Base-by-base conservation (phyloP, 164 flowering plant genomes). In the Magnolia officinalis region DNA sequence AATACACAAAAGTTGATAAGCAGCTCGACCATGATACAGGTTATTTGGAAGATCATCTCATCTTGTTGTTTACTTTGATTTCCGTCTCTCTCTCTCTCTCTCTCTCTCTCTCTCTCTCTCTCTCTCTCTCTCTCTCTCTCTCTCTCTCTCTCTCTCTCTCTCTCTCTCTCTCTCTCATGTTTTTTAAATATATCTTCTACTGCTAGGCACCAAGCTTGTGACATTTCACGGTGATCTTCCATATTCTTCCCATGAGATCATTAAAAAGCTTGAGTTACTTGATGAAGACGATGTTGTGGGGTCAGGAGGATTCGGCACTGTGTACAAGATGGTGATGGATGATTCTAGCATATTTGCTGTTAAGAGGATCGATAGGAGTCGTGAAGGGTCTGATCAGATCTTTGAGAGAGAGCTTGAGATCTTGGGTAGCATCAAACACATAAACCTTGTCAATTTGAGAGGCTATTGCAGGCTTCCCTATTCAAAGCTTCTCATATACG, bases 161-260 rank as follows among this genome's bases (percentile, higher is more conserved):
- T 55, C 59, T 55, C 59, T 31, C 37, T 31, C 59, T 31, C 59
- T 55, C 59, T 16, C 59, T 9, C 11, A 16, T 55, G 61, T 11
- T 55, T 55, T 11, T 11, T 11, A 65, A 70, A 20, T 52, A 67
- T 80, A 58, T 18, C 16, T 61, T 50, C 63, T 59, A 20, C 20
- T 61, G 21, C 21, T 75, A 95, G 99, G 92, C 67, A 81, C 94
- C 78, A 92, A 92, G 83, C 92, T 96, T 63, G 84, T 94, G 8
- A 92, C 97, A 29, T 96, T 96, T 83, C 97, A 92, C 59, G 99
- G 99, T 7, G 93, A 96, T 78, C 90, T 96, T 76, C 99, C 99
- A 11, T 96, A 96, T 84, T 83, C 96, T 0, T 90, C 99, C 21
- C 78, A 79, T 76, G 98, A 96, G 79, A 90, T 96, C 73, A 85